Conservation (phyloP, 148 eudicot genomes). For the Heliamphora exappendiculata region DNA sequence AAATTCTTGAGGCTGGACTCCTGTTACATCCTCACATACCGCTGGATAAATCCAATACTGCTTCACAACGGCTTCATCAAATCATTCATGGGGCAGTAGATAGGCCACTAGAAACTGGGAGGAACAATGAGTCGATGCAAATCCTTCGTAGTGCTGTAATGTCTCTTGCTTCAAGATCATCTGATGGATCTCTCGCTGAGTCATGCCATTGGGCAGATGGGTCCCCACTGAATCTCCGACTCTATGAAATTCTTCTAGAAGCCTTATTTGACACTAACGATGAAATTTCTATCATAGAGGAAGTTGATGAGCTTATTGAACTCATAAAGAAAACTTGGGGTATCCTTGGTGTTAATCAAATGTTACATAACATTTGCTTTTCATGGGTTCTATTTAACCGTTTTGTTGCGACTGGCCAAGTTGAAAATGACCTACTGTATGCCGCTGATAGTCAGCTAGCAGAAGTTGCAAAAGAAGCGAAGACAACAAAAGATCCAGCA, state of each 20-base stretch:
- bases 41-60: slow-evolving; percentile 60
- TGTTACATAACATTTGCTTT: slow-evolving; percentile 85
- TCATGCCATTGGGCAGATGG: slow-evolving; percentile 98
- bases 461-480: slow-evolving; percentile 95
- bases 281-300: slow-evolving; percentile 71
- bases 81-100: slow-evolving; percentile 72
- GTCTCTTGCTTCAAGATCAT: slow-evolving; percentile 74
- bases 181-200: slow-evolving; percentile 63
- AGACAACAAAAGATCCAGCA: slow-evolving; percentile 71
- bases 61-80: slow-evolving; percentile 66
- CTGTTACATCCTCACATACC: slow-evolving; percentile 71
- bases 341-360: slow-evolving; percentile 78
- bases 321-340: slow-evolving; percentile 92
- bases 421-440: slow-evolving; percentile 68
- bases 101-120: slow-evolving; percentile 84
- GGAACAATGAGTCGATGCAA: slow-evolving; percentile 85
- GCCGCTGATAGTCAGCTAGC: slow-evolving; percentile 84
- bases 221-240: slow-evolving; percentile 74
- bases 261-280: slow-evolving; percentile 78
- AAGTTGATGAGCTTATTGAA: slow-evolving; percentile 89
- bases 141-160: slow-evolving; percentile 72
- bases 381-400: slow-evolving; percentile 89
- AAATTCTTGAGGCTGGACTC: slow-evolving; percentile 91
- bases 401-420: slow-evolving; percentile 87
- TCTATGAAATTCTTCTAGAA: slow-evolving; percentile 79